Conservation (phyloP, 1,284 basidiomycete species). For the Apiotrichum sp. region DNA sequence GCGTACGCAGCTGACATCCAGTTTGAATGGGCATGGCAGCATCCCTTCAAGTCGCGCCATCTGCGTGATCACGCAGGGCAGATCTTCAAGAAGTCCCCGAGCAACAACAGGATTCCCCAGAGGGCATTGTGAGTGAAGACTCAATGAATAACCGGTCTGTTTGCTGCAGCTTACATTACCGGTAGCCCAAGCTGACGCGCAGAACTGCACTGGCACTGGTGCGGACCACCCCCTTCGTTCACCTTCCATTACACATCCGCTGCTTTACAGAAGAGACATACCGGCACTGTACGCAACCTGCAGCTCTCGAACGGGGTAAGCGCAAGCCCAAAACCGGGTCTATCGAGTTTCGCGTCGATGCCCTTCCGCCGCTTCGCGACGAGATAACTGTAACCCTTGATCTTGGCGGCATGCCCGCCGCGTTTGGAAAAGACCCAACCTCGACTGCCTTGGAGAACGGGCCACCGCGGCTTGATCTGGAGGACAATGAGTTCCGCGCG, state of each 20-base stretch:
- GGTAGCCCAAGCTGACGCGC: neutral
- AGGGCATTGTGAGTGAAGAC: constrained; percentile 36
- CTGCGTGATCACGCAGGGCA: constrained; percentile 23
- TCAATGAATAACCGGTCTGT: too few relatives aligned
- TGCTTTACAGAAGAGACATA: constrained; percentile 56
- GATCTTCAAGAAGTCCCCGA: constrained; percentile 37
- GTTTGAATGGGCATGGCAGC: constrained; percentile 93
- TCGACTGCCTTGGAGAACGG: constrained; percentile 43
- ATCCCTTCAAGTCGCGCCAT: constrained; percentile 53
- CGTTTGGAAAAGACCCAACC: constrained; percentile 56
- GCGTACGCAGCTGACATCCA: constrained; percentile 41
- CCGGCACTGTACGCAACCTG: neutral
- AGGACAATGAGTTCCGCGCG: constrained; percentile 54
- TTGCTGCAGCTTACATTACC: neutral
- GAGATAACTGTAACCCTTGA: constrained; percentile 55
- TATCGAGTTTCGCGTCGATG: constrained; percentile 4
- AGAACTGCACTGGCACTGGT: constrained; percentile 41
- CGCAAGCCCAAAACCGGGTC: neutral
- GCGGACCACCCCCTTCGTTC: constrained; percentile 13
- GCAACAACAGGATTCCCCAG: constrained; percentile 32
- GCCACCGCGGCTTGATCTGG: constrained; percentile 55
- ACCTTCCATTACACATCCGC: constrained; percentile 50
- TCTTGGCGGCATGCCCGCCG: constrained; percentile 61
- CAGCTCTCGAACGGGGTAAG: too few relatives aligned
- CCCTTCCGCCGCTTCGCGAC: constrained; percentile 47